These are phyloP conservation scores for Aureobasidium melanogenum DNA, from an alignment of 2,329 filamentous ascomycete genomes.

Conservation along the genomic window DNA sequence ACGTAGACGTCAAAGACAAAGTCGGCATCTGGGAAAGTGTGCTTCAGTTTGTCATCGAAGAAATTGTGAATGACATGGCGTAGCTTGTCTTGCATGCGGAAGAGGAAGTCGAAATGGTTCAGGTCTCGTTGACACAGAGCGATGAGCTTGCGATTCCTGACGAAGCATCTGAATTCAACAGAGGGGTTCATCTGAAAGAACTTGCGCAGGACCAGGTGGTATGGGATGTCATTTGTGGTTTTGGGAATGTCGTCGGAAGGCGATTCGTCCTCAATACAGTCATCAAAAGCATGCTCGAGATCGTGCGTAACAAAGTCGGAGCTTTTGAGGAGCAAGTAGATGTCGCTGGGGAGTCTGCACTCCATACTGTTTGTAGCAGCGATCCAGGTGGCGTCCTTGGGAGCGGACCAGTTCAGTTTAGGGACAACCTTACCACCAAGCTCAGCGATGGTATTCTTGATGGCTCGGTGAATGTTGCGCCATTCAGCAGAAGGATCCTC, in stretches of 20 bases:
- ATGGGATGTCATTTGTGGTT: conserved; percentile 47
- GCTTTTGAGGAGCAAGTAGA: conserved; percentile 89
- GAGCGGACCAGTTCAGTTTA: conserved; percentile 95
- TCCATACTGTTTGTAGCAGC: conserved; percentile 80
- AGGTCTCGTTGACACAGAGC: conserved; percentile 82
- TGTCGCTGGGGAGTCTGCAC: conserved; percentile 78
- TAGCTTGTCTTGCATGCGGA: conserved; percentile 56
- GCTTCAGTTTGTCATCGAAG: conserved; percentile 63
- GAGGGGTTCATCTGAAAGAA: conserved; percentile 83
- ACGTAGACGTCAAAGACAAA: conserved; percentile 93
- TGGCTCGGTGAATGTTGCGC: conserved; percentile 65
- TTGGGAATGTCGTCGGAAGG: conserved; percentile 12
- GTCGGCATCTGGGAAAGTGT: conserved; percentile 72
- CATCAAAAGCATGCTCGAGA: conserved; percentile 85
- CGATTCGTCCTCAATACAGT: conserved; percentile 40
- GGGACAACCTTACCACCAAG: conserved; percentile 81
- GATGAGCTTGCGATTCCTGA: conserved; percentile 70
- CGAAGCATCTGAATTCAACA: conserved; percentile 92
- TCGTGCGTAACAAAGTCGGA: conserved; percentile 94
- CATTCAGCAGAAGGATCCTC: conserved; percentile 53
- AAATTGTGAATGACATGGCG: conserved; percentile 63
- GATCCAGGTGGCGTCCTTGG: conserved; percentile 95
- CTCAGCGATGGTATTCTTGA: conserved; percentile 68
- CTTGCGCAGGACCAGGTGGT: conserved; percentile 76
- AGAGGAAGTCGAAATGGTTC: conserved; percentile 82